phyloP scores from a whole-genome alignment of 495 filamentous ascomycete genomes.

The Sordaria brevicollis region DNA sequence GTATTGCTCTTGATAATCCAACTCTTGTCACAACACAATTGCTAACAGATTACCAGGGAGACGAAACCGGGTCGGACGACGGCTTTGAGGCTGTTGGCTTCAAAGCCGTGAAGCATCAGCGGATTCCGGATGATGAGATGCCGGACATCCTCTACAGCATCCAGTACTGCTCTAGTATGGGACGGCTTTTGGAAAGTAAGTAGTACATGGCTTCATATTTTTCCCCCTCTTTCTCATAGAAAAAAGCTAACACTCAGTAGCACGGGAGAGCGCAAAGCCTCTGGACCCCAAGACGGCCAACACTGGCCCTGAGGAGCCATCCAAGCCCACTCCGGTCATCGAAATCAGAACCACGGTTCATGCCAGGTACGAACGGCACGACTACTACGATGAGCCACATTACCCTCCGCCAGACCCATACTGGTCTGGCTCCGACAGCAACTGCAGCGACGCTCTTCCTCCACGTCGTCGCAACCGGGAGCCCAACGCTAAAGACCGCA shows the following conservation, averaged over 20 bases:
- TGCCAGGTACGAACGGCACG: not conserved
- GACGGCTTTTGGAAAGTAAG: slow-evolving; percentile 19
- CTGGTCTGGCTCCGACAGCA: not conserved
- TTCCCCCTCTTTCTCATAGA: not conserved
- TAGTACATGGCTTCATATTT: not conserved
- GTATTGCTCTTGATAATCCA: not conserved
- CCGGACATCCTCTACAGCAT: slow-evolving; percentile 24
- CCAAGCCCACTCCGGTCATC: not conserved
- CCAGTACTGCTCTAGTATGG: slow-evolving; percentile 11
- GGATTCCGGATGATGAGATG: slow-evolving; percentile 16
- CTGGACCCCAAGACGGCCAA: slow-evolving; percentile 7
- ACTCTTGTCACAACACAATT: not conserved
- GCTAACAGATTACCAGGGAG: not conserved
- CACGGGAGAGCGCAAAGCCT: slow-evolving; percentile 19
- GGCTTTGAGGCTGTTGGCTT: slow-evolving; percentile 19
- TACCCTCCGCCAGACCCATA: not conserved
- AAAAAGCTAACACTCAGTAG: slow-evolving; percentile 2
- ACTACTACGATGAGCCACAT: not conserved
- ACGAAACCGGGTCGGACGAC: slow-evolving; percentile 7
- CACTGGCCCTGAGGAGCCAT: not conserved
- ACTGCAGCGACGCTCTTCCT: not conserved
- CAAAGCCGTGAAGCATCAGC: not conserved
- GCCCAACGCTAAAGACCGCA: slow-evolving; percentile 10
- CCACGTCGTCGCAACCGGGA: not conserved
- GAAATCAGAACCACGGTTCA: not conserved